These are phyloP conservation scores for Gamarada debralockiae DNA, from an alignment of 495 filamentous ascomycete genomes.

Conservation along the genomic window DNA sequence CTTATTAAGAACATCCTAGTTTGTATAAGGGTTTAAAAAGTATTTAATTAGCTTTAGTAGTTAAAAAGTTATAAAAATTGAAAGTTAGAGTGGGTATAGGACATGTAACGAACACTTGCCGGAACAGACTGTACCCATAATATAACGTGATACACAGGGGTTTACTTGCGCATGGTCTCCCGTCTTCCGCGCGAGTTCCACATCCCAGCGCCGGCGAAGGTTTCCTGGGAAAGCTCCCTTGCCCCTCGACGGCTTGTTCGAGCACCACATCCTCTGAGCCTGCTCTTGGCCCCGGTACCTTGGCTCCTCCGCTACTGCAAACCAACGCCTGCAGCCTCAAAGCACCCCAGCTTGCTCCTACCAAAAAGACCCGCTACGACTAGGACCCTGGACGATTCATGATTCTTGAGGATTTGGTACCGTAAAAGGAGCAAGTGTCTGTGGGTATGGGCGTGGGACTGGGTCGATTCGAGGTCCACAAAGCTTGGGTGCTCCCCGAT, in stretches of 20 bases:
- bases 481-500: slow-evolving; percentile 18
- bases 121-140: too few species aligned
- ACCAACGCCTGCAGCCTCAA: slow-evolving; percentile 17
- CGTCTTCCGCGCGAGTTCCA: slow-evolving; percentile 17
- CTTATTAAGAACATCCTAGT: too few species aligned
- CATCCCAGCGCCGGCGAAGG: slow-evolving; percentile 1
- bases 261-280: slow-evolving; percentile 6
- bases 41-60: too few species aligned
- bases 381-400: slow-evolving; percentile 7
- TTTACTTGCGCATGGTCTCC: slow-evolving; percentile 15
- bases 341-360: slow-evolving; percentile 17
- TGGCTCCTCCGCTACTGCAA: slow-evolving; percentile 12
- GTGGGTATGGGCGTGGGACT: slow-evolving; percentile 16
- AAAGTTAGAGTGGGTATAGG: too few species aligned
- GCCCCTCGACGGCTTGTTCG: not conserved
- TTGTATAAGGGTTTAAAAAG: too few species aligned
- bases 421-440: slow-evolving; percentile 14
- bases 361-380: slow-evolving; percentile 8
- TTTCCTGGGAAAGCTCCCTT: slow-evolving; percentile 10
- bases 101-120: too few species aligned
- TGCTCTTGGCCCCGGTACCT: slow-evolving; percentile 11
- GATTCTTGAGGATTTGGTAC: slow-evolving; percentile 9
- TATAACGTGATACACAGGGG: slow-evolving; percentile 21
- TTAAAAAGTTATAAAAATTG: too few species aligned
- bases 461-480: slow-evolving; percentile 7